These are phyloP conservation scores for Suillus cothurnatus DNA, from an alignment of 768 basidiomycete genomes.

Conservation along the genomic window DNA sequence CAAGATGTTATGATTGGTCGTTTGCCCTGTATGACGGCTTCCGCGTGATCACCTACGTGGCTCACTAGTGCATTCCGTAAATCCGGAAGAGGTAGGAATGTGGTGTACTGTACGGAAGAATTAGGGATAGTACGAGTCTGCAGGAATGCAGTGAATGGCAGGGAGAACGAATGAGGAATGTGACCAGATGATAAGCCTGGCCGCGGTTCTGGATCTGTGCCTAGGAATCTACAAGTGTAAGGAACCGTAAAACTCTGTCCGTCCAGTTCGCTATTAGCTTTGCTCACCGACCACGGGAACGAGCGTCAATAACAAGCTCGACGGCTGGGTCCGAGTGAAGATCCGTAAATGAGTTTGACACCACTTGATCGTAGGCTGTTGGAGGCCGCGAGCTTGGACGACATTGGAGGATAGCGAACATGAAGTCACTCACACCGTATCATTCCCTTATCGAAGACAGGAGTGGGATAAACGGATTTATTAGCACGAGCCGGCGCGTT, in stretches of 20 bases:
- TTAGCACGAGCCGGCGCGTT: conserved; percentile 26
- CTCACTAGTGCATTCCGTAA: conserved; percentile 61
- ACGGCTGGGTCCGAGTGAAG: conserved; percentile 45
- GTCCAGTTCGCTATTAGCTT: conserved; percentile 1
- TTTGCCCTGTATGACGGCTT: conserved; percentile 61
- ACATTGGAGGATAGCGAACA: conserved; percentile 35
- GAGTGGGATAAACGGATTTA: conserved; percentile 50
- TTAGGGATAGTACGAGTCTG: conserved; percentile 36
- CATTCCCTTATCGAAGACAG: conserved; percentile 49
- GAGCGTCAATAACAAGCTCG: conserved; percentile 86
- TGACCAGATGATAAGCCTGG: conserved; percentile 88
- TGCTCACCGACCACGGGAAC: conserved; percentile 75
- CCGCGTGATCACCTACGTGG: conserved; percentile 63
- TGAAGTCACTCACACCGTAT: conserved; percentile 44
- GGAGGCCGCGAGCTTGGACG: conserved; percentile 17
- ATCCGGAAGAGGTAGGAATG: conserved; percentile 56
- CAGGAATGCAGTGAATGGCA: conserved; percentile 83
- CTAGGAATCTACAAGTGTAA: conserved; percentile 61
- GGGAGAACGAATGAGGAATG: conserved; percentile 82
- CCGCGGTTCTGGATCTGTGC: conserved; percentile 86
- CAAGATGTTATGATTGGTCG: conserved; percentile 74
- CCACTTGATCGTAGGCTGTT: conserved; percentile 80
- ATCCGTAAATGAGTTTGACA: conserved; percentile 61
- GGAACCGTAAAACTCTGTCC: conserved; percentile 8
- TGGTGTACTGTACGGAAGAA: conserved; percentile 53